Evolutionary conservation across 371 early-diverging fungal species (phyloP), one percentile per base, ranked within the genome.

Genomic region (Mortierella sp.): DNA sequence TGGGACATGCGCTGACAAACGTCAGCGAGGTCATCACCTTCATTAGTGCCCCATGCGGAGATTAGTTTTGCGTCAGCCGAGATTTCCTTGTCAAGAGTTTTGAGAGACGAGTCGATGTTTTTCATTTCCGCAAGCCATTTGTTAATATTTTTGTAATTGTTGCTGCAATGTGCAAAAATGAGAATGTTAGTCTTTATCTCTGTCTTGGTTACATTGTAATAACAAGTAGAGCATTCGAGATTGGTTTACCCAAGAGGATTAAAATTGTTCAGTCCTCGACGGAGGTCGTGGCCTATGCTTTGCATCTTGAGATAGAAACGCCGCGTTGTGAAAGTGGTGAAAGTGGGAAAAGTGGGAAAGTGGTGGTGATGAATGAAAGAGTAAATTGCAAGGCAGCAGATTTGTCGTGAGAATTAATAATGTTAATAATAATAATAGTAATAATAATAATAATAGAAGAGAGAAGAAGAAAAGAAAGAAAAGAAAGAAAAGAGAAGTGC

Each of bases 91-190:
- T 81, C 82, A 4, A 76, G 61, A 1, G 65, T 69, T 63, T 72
- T 76, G 19, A 81, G 73, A 0, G 82, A 67, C 3, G 76, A 65
- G 58, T 81, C 82, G 24, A 81, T 72, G 67, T 81, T 81, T 40
- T 81, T 81, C 67, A 81, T 55, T 48, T 81, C 82, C 2, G 59
- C 82, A 9, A 81, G 82, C 82, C 82, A 81, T 61, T 76, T 75
- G 73, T 75, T 81, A 36, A 81, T 72, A 58, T 57, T 59, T 53
- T 81, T 81, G 64, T 81, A 81, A 65, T 81, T 72, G 61, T 63
- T 81, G 4, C 72, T 57, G 24, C 6, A 32, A 50, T n/a, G 40
- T 57, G 22, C 50, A 28, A 28, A 28, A 28, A 28, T 28, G 28
- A 28, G 28, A 28, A 28, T 28, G 28, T 28, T 28, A 28, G 28